Evolutionary conservation across 208 protist genomes (phyloP).

Genomic region (Angomonas ambiguus): DNA sequence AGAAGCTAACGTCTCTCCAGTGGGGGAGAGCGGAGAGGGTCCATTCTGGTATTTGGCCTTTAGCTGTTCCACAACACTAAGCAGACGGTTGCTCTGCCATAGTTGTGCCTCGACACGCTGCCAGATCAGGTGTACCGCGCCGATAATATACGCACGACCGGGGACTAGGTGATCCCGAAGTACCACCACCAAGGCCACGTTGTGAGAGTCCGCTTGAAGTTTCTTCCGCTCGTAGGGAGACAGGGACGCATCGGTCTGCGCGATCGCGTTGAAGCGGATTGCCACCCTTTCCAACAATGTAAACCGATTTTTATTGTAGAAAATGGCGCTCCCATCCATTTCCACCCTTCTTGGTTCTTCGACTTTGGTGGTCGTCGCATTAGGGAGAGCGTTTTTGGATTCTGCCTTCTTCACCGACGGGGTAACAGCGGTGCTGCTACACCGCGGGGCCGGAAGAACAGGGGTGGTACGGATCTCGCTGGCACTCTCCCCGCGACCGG

Average conservation of each 20-base stretch:
- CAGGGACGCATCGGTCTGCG: slow-evolving; percentile 40
- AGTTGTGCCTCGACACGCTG: slow-evolving; percentile 76
- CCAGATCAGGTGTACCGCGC: slow-evolving; percentile 75
- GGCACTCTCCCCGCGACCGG: neutral
- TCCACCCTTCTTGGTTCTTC: slow-evolving; percentile 33
- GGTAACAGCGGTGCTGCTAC: neutral
- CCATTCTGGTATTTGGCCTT: slow-evolving; percentile 45
- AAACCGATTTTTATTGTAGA: slow-evolving; percentile 64
- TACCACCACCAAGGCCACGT: slow-evolving; percentile 74
- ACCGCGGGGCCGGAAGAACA: neutral
- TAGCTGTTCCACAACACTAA: slow-evolving; percentile 45
- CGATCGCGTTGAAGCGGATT: slow-evolving; percentile 71
- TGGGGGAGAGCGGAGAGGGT: slow-evolving; percentile 3
- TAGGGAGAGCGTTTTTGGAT: slow-evolving; percentile 10
- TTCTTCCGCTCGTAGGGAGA: slow-evolving; percentile 55
- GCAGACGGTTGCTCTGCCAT: slow-evolving; percentile 71
- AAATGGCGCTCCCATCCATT: slow-evolving; percentile 82
- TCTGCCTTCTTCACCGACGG: neutral
- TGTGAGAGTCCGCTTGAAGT: slow-evolving; percentile 71
- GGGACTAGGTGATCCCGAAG: slow-evolving; percentile 46
- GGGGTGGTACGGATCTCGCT: neutral
- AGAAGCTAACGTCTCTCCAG: slow-evolving; percentile 9
- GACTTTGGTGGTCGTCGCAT: neutral
- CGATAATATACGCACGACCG: slow-evolving; percentile 51
- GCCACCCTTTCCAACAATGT: slow-evolving; percentile 48